Base-by-base conservation (phyloP, 768 basidiomycete species). In the Trametes coccinea region DNA sequence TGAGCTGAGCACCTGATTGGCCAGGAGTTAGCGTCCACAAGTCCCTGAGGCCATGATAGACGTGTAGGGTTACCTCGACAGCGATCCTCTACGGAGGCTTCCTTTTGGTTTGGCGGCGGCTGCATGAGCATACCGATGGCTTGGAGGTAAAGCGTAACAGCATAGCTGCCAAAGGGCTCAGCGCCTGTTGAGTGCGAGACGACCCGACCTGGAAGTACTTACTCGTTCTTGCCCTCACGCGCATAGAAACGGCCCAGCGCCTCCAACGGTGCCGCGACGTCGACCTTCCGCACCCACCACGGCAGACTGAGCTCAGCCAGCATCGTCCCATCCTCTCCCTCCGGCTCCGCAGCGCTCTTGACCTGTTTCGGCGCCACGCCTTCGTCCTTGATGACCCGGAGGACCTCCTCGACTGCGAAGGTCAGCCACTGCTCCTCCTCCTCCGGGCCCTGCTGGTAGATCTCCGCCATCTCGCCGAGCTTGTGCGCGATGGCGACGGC, bases 231-330 rank as follows among this genome's bases (percentile, higher is more conserved):
- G 22, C 84, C 87, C 39, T 75, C 74, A 37, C 77, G 75, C 4
- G 82, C 81, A 63, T 90, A 89, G 54, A 85, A 84, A 4, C 79
- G 75, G 1, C 83, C 89, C 4, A 91, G 77, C 0, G 86, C 83
- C 66, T 88, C 88, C 37, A 90, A 76, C 1, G 88, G 88, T 9
- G 87, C 85, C 17, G 84, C 86, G 29, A 90, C 73, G 64, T 90
- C 86, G 22, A 80, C 78, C 58, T 76, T 79, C 8, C 77, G 76
- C 49, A 82, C 82, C 89, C 89, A 90, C 17, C 69, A 61, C 1
- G 89, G 88, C 52, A 89, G 65, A 13, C 78, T 77, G 22, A 90
- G 75, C 55, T 84, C 83, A 0, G 81, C 62, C 47, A 72, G 60
- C 31, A 67, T 69, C 53, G 60, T 30, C 11, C 56, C 62, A 2